phyloP scores from a whole-genome alignment of 768 basidiomycete genomes.

The Kwoniella dendrophila region DNA sequence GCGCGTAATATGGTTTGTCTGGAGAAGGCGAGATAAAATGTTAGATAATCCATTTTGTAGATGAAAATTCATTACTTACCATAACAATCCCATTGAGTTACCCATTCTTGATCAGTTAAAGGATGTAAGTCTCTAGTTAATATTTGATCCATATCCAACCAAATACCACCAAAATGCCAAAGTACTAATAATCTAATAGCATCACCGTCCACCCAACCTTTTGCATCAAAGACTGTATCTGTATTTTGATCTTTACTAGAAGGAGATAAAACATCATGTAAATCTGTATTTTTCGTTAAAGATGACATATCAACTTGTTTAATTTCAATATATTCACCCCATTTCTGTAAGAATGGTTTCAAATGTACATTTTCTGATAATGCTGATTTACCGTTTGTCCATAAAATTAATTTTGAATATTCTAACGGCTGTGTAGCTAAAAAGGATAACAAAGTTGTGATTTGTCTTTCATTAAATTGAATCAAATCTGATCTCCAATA shows the following conservation, averaged over 20 bases:
- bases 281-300: constrained; percentile 74
- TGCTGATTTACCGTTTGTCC: constrained; percentile 77
- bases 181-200: constrained; percentile 82
- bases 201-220: constrained; percentile 95
- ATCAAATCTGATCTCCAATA: constrained; percentile 93
- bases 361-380: constrained; percentile 61
- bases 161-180: constrained; percentile 89
- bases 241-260: constrained; percentile 18
- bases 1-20: constrained; percentile 75
- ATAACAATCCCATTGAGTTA: constrained; percentile 99
- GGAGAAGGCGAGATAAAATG: background rate
- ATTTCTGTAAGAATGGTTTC: constrained; percentile 63
- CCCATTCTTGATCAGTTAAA: constrained; percentile 89
- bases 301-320: constrained; percentile 67
- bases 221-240: constrained; percentile 64
- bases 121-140: constrained; percentile 84
- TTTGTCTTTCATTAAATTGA: constrained; percentile 77
- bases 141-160: constrained; percentile 97
- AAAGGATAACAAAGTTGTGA: constrained; percentile 88
- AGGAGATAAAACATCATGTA: constrained; percentile 65
- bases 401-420: constrained; percentile 72
- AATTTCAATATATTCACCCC: constrained; percentile 73
- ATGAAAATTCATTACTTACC: constrained; percentile 61
- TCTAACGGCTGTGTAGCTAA: constrained; percentile 82
- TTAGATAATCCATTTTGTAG: background rate